Base-by-base conservation (phyloP, 73 alveolate species). In the Breviolum minutum region DNA sequence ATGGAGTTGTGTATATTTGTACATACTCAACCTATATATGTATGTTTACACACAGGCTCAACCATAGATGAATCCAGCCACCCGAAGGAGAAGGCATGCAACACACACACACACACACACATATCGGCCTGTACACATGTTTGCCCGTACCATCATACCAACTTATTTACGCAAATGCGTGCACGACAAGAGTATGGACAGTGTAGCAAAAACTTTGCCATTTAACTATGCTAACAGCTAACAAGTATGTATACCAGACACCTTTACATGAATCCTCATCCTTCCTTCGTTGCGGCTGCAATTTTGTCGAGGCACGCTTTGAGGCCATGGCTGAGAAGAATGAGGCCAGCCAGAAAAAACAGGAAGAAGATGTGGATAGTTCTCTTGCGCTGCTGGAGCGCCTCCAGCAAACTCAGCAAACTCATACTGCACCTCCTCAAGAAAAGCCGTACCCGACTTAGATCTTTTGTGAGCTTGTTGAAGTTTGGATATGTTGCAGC, bases 281-380 rank as follows among this genome's bases (percentile, higher is more conserved):
- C 54, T 40, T 40, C 3, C 54, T 40, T 40, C 3, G 54, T 40
- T 40, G 54, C 54, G 54, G 54, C 54, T 40, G 54, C 54, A 40
- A 40, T 40, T 6, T 54, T 17, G n/a, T 13, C 40, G 86, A 90
- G 97, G 97, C 97, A 80, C 87, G 97, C 62, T 90, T 90, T 63
- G 97, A 90, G 97, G 97, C 97, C 26, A 90, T 90, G 97, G 97
- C 97, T 77, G 97, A 90, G n/a, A 90, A 90, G 76, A 90, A 90
- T 14, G 97, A 90, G 88, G 97, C 97, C 77, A 71, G 88, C 88
- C 97, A 40, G 63, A 90, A 90, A 81, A 90, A 90, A 87, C 97
- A 90, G 63, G 97, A 90, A 30, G 97, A 90, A 48, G 97, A 90
- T 26, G 97, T 90, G 22, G 97, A 90, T 26, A 90, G 88, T 71